phyloP scores from a whole-genome alignment of 2,329 filamentous ascomycete genomes.

The Blastomyces parvus region DNA sequence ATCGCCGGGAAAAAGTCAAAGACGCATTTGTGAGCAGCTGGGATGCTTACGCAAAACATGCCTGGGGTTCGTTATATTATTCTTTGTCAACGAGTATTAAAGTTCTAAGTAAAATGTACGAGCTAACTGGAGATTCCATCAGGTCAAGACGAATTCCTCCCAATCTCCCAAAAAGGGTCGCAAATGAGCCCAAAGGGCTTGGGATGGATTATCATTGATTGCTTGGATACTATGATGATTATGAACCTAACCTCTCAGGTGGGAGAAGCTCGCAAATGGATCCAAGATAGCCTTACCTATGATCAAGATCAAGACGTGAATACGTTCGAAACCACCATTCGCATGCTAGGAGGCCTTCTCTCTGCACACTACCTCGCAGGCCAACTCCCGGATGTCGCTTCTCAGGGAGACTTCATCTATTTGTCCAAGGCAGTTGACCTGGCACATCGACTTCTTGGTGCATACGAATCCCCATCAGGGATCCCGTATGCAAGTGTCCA shows the following conservation, averaged over 20 bases:
- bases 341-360: constrained; percentile 87
- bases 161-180: constrained; percentile 64
- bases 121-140: constrained; percentile 12
- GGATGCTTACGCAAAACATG: constrained; percentile 84
- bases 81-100: background rate
- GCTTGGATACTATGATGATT: constrained; percentile 90
- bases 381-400: constrained; percentile 66
- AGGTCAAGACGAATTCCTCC: constrained; percentile 81
- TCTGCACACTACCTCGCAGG: constrained; percentile 93
- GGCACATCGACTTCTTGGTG: constrained; percentile 74
- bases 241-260: constrained; percentile 92
- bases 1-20: constrained; percentile 68
- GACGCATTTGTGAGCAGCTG: constrained; percentile 91
- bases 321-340: constrained; percentile 95
- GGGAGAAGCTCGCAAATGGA: constrained; percentile 78
- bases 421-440: constrained; percentile 84
- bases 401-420: constrained; percentile 84
- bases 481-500: constrained; percentile 88
- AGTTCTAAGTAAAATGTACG: constrained; percentile 18
- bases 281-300: constrained; percentile 69
- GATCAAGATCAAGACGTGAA: constrained; percentile 93
- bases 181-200: constrained; percentile 84
- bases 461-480: constrained; percentile 79
- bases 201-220: constrained; percentile 97
- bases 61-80: constrained; percentile 61